Conservation (phyloP, 345 rosid species). For the Rubroshorea leprosula region DNA sequence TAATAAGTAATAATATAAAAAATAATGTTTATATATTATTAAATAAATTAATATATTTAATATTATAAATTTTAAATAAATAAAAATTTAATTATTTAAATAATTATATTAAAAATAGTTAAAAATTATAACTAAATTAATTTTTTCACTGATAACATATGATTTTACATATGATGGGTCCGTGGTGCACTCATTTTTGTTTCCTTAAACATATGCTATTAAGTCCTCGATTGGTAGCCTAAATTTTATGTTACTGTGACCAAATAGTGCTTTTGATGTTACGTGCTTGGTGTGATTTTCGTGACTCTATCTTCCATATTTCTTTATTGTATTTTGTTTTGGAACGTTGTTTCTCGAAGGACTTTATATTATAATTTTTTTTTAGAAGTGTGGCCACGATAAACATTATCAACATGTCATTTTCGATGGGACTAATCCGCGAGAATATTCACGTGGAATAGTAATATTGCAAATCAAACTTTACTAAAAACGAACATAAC, state of each 20-base stretch:
- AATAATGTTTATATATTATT: neutral
- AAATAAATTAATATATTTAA: neutral
- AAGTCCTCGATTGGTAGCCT: neutral
- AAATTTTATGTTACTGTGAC: constrained; percentile 3
- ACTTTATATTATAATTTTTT: too few species aligned
- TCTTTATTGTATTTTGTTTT: neutral
- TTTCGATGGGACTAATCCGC: too few species aligned
- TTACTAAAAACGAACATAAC: too few species aligned
- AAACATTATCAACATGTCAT: too few species aligned
- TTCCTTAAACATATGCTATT: constrained; percentile 12
- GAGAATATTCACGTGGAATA: too few species aligned
- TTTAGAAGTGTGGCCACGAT: too few species aligned
- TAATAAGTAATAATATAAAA: neutral
- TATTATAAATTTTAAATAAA: too few species aligned
- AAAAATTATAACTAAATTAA: too few species aligned
- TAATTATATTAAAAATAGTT: too few species aligned
- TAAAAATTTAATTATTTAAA: too few species aligned
- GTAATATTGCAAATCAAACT: too few species aligned
- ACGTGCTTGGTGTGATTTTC: constrained; percentile 26
- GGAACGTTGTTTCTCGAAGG: neutral
- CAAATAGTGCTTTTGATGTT: constrained; percentile 15
- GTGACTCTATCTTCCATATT: constrained; percentile 5
- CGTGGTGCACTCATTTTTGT: neutral
- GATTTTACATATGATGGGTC: neutral
- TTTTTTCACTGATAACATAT: too few species aligned